Percentiles rank a stretch among this genome's conserved stretches.
Evolutionary conservation across 2,329 filamentous ascomycete species (phyloP).

Genomic region (Paraphoma sp.): DNA sequence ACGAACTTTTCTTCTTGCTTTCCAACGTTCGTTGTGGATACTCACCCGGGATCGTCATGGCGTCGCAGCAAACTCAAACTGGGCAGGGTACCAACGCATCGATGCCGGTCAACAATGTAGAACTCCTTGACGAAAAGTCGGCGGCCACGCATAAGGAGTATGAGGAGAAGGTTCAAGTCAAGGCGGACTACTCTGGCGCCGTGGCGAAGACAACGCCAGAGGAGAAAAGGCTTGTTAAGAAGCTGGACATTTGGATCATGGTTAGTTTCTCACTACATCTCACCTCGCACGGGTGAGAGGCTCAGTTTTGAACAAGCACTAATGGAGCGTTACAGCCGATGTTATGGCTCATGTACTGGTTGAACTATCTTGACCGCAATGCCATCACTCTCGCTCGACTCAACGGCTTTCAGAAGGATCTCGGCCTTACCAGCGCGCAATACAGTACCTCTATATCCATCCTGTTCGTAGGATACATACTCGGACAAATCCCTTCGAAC

Average conservation of each 20-base stretch:
- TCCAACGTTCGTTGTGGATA: no score
- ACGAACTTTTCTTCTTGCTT: no score
- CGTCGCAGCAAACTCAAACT: background rate
- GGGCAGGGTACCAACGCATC: background rate
- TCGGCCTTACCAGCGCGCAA: slow-evolving; percentile 15
- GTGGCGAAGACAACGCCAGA: slow-evolving; percentile 12
- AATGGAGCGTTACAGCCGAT: slow-evolving; percentile 40
- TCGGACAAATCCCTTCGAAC: slow-evolving; percentile 13
- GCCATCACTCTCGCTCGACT: slow-evolving; percentile 69
- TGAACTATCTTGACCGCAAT: slow-evolving; percentile 58
- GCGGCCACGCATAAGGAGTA: slow-evolving; percentile 2
- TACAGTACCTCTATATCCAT: slow-evolving; percentile 57
- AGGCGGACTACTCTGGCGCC: slow-evolving; percentile 15
- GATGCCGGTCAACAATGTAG: background rate
- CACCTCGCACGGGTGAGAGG: no score
- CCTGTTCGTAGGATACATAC: slow-evolving; percentile 11
- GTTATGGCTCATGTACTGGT: slow-evolving; percentile 27
- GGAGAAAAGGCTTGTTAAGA: slow-evolving; percentile 17
- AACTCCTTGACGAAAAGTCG: slow-evolving; percentile 1
- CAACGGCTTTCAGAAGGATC: slow-evolving; percentile 64
- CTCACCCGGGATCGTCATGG: background rate
- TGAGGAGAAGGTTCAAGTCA: slow-evolving; percentile 1
- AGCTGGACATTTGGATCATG: slow-evolving; percentile 15
- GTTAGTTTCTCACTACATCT: slow-evolving; percentile 1
- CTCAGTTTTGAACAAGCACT: slow-evolving; percentile 15